phyloP scores from a whole-genome alignment of 2,329 filamentous ascomycete species.

The Paracamarosporium sp. region DNA sequence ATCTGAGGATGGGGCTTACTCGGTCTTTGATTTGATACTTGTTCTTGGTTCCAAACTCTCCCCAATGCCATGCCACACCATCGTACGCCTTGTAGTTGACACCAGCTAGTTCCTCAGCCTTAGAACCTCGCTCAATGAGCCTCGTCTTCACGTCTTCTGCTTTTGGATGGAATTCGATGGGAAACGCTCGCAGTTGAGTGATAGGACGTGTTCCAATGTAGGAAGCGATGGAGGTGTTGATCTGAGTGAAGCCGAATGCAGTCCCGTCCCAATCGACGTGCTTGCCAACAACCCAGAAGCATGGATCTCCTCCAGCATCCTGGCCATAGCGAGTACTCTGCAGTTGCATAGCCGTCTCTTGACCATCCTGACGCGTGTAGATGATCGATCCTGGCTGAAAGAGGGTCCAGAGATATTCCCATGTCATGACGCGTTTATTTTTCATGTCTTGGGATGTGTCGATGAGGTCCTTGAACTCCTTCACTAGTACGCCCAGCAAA shows the following conservation, averaged over 20 bases:
- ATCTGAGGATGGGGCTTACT: conserved; percentile 6
- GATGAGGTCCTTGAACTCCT: conserved; percentile 51
- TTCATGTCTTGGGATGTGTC: conserved; percentile 50
- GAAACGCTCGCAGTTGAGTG: conserved; percentile 50
- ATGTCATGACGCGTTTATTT: conserved; percentile 50
- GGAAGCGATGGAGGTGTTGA: conserved; percentile 33
- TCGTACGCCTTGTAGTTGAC: conserved; percentile 60
- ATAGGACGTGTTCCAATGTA: conserved; percentile 53
- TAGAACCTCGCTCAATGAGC: conserved; percentile 55
- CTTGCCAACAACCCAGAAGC: conserved; percentile 46
- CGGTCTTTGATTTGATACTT: conserved; percentile 54
- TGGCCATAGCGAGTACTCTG: conserved; percentile 36
- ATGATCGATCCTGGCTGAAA: conserved; percentile 47
- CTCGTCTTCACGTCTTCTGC: conserved; percentile 45
- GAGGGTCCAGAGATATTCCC: conserved; percentile 53
- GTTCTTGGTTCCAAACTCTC: conserved; percentile 42
- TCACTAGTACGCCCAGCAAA: conserved; percentile 45
- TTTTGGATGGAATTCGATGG: conserved; percentile 53
- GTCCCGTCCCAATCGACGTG: conserved; percentile 48
- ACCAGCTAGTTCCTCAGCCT: conserved; percentile 56
- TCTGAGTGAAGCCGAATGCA: conserved; percentile 39
- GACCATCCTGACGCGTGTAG: conserved; percentile 44
- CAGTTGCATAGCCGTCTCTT: conserved; percentile 42
- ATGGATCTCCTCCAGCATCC: conserved; percentile 42
- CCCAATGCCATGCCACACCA: conserved; percentile 50